These are phyloP conservation scores for Pseudocercospora cruenta DNA, from an alignment of 2,329 filamentous ascomycete genomes.

Conservation along the genomic window DNA sequence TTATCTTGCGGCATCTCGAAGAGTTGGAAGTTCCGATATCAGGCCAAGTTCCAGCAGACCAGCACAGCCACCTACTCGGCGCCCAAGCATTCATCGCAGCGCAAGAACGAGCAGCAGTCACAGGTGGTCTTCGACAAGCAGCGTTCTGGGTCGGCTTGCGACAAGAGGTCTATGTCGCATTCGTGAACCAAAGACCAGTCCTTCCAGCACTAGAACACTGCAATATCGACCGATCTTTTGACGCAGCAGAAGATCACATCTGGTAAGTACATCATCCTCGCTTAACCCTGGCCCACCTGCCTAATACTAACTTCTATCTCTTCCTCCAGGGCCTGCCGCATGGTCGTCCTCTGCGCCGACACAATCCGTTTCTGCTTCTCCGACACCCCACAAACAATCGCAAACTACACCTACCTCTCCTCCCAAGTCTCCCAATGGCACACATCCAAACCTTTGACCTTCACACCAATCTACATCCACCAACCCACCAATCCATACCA, in stretches of 20 bases:
- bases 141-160: conserved; percentile 62
- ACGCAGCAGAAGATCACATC: conserved; percentile 54
- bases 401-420: conserved; percentile 51
- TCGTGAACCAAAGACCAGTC: conserved; percentile 48
- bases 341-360: conserved; percentile 65
- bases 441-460: conserved; percentile 54
- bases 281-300: not conserved
- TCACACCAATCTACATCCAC: conserved; percentile 60
- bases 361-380: conserved; percentile 67
- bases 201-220: conserved; percentile 56
- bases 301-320: not conserved
- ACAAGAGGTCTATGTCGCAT: conserved; percentile 63
- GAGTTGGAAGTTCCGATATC: conserved; percentile 53
- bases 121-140: conserved; percentile 50
- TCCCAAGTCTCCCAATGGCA: conserved; percentile 55
- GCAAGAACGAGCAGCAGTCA: conserved; percentile 34
- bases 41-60: conserved; percentile 27
- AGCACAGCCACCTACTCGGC: conserved; percentile 37
- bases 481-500: conserved; percentile 44
- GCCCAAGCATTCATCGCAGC: conserved; percentile 42
- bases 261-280: conserved; percentile 40
- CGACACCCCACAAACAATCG: conserved; percentile 39
- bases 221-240: conserved; percentile 57
- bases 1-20: conserved; percentile 61
- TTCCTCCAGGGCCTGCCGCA: conserved; percentile 56